Base-by-base conservation (phyloP, 495 filamentous ascomycete genomes). In the Cetradonia linearis region DNA sequence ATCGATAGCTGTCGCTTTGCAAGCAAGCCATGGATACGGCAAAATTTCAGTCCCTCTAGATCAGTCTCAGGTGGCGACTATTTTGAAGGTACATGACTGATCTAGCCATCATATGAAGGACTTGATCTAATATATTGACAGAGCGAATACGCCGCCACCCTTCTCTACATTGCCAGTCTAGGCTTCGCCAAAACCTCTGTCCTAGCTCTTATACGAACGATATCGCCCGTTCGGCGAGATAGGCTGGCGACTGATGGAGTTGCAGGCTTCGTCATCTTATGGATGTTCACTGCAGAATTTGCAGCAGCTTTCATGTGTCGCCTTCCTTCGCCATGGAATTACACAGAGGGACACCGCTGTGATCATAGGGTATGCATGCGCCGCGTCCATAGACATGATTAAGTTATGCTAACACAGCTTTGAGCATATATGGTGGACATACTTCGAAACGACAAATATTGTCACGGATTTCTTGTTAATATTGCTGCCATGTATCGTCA, bases 61-160 rank as follows among this genome's bases (percentile, higher is more conserved):
- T 18, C 56, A 18, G n/a, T 58, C 56, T 46, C 46, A 42, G 16
- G 2, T 58, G 30, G 31, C 30, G 13, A 46, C n/a, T 9, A 46
- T 44, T 25, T 46, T 58, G 28, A 58, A 58, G 30, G 56, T 58
- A 25, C 18, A 38, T 58, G 13, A 42, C 8, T 34, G 28, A 16
- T n/a, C 42, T 34, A 5, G 4, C 34, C 28, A 25, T 14, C 2
- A 31, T 27, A 31, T 8, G 46, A 14, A 16, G 0, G 20, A 34
- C 16, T 5, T 7, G 9, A 27, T 28, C 40, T 58, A 38, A 58
- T 38, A 4, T 2, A 8, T 30, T 36, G 37, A 30, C 27, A 58
- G 56, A 34, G 40, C 46, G 56, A 58, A 25, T 58, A 58, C 46
- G 23, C 56, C 16, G 56, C 56, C 10, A 9, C 56, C n/a, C 42